These are phyloP conservation scores for Diversispora eburnea DNA, from an alignment of 192 early-diverging fungal genomes.

Conservation along the genomic window DNA sequence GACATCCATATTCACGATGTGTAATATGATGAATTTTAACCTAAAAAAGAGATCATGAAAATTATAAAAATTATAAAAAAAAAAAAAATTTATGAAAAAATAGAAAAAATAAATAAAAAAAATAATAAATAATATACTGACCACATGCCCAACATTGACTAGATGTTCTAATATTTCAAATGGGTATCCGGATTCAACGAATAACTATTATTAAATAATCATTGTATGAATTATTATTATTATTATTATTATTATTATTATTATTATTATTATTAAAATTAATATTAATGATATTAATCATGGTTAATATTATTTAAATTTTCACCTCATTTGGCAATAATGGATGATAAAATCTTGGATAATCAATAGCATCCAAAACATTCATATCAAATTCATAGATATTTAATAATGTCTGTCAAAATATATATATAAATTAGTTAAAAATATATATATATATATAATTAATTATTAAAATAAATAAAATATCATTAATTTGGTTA, in stretches of 20 bases:
- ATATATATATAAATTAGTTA: background rate
- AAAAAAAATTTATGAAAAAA: background rate
- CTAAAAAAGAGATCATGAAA: background rate
- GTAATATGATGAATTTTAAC: background rate
- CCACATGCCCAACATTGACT: background rate
- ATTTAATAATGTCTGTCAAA: conserved; percentile 63
- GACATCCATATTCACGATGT: background rate
- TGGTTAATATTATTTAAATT: background rate
- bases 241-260: too few relatives aligned
- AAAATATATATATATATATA: background rate
- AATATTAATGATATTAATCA: background rate
- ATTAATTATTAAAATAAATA: too few relatives aligned
- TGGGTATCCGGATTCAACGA: background rate
- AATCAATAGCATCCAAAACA: conserved; percentile 68
- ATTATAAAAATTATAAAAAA: background rate
- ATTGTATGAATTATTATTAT: too few relatives aligned
- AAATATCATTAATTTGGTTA: conserved; percentile 13
- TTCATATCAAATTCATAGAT: conserved; percentile 68
- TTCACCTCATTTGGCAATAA: conserved; percentile 68
- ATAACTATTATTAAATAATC: background rate
- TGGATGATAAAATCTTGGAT: conserved; percentile 83
- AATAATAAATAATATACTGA: background rate
- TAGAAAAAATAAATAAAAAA: background rate
- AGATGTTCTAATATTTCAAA: background rate
- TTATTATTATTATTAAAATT: too few relatives aligned